Base-by-base conservation (phyloP, 1,284 basidiomycete genomes). In the Acaromyces ingoldii region DNA sequence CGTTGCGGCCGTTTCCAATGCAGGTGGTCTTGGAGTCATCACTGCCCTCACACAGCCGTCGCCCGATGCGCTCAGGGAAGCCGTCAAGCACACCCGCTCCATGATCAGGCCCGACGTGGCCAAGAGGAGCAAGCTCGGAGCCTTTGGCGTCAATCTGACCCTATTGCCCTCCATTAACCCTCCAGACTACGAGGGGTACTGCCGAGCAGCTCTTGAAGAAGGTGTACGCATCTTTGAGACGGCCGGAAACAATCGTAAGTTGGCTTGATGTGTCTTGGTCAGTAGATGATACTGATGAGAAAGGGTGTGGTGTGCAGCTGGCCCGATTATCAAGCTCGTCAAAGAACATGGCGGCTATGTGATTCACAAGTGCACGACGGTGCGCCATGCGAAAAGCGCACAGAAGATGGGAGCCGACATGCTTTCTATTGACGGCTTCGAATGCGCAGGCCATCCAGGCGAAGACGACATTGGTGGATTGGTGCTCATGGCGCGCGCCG, bases 391-490 rank as follows among this genome's bases (percentile, higher is more conserved):
- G 3, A 48, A 87, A 81, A 86, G 86, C 42, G 87, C 88, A 3
- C 83, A 85, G 64, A 83, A 82, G 53, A 78, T 85, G 62, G 89
- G 90, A 3, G 89, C 88, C 21, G 89, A 95, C 77, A 80, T 89
- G 47, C 74, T 95, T 26, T 66, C 62, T 38, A 74, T 74, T 45
- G 72, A 74, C 44, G 72, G 72, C 26, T 48, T 67, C 28, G 72
- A 88, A 47, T 87, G 87, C 71, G 89, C 90, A 33, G 91, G 91
- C 26, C 90, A 95, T 76, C 91, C 91, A 4, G 91, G 91, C 57
- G 92, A 96, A 73, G 88, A 95, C 52, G 92, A 96, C 75, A 88
- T 95, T 30, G 89, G 89, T 9, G 89, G 88, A 4, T 72, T 96
- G n/a, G 85, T 95, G 4, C 77, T 96, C 75, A 87, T 91, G 65